These are phyloP conservation scores for Eucalyptus regnans DNA, from an alignment of 345 rosid species.

Conservation along the genomic window DNA sequence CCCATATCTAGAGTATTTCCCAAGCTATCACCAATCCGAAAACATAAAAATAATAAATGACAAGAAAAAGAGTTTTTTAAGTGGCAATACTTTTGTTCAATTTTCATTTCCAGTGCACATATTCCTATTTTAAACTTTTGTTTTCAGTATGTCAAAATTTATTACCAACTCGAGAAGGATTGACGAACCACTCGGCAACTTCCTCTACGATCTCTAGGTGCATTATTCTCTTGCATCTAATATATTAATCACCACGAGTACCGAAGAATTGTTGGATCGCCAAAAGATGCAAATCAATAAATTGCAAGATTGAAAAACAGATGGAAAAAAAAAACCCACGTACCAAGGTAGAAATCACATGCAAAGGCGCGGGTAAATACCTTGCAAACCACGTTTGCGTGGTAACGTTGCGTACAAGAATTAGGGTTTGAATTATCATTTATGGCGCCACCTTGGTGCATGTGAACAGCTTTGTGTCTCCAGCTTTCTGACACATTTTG, in stretches of 20 bases:
- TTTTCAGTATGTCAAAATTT: too few species aligned
- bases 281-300: neutral
- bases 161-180: neutral
- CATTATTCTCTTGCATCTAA: neutral
- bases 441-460: neutral
- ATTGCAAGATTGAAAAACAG: neutral
- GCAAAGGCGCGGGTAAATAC: neutral
- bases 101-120: too few species aligned
- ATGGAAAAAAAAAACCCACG: neutral
- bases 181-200: neutral
- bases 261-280: neutral
- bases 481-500: neutral
- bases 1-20: fast-evolving
- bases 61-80: too few species aligned
- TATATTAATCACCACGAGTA: neutral
- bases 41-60: too few species aligned
- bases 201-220: neutral
- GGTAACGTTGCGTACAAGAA: neutral
- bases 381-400: neutral
- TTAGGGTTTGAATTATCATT: neutral
- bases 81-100: too few species aligned
- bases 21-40: too few species aligned
- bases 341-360: neutral
- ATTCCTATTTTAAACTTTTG: too few species aligned
- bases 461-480: neutral